Evolutionary conservation across 73 alveolate genomes (phyloP).

Genomic region (Paramecium sonneborni): DNA sequence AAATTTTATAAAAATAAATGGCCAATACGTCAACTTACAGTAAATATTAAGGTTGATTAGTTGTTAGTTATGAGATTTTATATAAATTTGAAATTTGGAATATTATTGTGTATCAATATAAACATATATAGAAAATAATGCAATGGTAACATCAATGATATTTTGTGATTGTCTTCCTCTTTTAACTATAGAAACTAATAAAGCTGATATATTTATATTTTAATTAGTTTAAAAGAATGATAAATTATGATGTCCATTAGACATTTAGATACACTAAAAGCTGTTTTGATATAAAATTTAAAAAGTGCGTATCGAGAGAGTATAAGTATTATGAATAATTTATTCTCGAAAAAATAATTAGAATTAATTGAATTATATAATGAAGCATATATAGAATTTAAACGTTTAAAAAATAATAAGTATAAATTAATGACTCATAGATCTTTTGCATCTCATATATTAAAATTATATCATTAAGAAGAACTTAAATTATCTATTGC

Average conservation of each 20-base stretch:
- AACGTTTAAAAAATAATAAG: neutral
- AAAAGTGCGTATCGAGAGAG: neutral
- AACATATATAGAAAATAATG: conserved; percentile 1
- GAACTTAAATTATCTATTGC: neutral
- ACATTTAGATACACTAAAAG: conserved; percentile 22
- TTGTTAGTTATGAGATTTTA: neutral
- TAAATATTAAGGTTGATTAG: neutral
- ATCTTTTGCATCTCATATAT: neutral
- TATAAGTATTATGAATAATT: neutral
- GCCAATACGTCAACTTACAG: neutral
- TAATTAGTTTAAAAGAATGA: conserved; percentile 21
- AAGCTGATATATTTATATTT: conserved; percentile 29
- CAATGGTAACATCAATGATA: neutral
- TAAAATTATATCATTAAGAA: neutral
- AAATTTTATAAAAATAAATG: neutral
- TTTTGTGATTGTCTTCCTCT: conserved; percentile 39
- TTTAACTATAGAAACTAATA: neutral
- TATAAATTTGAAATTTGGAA: conserved; percentile 48
- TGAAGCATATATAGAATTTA: neutral
- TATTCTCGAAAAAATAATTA: neutral
- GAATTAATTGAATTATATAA: conserved; percentile 23
- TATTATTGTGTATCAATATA: conserved; percentile 28
- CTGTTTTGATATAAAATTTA: neutral
- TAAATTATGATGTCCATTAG: neutral
- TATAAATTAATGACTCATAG: neutral